Evolutionary conservation across 805 yeast species (phyloP), one percentile per base, ranked within the genome.

Genomic region (Candida rishiriensis): DNA sequence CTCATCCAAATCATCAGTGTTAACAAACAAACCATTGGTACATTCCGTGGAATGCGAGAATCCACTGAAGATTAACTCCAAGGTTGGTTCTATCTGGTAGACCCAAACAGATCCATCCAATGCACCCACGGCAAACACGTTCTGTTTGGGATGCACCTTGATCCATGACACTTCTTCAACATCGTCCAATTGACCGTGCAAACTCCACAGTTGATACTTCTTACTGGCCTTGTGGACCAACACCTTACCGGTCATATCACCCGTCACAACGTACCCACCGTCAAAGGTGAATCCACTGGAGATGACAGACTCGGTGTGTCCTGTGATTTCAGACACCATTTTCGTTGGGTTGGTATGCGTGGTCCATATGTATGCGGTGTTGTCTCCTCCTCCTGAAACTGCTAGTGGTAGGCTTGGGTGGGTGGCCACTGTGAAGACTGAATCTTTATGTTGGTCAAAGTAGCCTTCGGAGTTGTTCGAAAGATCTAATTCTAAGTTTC

Each of bases 351-450:
- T 81, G 2, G 88, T 73, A 64, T 88, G 95, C 1, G 95, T 83
- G 3, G 97, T 88, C 98, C 98, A 93, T 56, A 93, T 61, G 61
- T 79, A 87, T 1, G 90, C 97, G 21, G 79, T 71, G 63, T 91
- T 83, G 64, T 93, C 99, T 47, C 96, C 98, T 35, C 97, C 98
- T 29, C 99, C 99, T 17, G 91, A 76, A n/a, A 83, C 84, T 9
- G 87, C 93, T 63, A 84, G 64, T 14, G 97, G 97, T 47, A 89
- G 71, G 7, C 73, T 73, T 34, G 97, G 97, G 62, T 93, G 97
- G 7, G 81, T 69, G 40, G 86, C 78, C n/a, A 93, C 73, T 12
- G 85, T 73, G 65, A 85, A 91, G 3, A 91, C 78, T 2, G 97
- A 88, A 64, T 93, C 99, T 43, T 77, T 73, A 61, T 93, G 99